Conservation (phyloP, 345 rosid genomes). For the Aquilaria sinensis region DNA sequence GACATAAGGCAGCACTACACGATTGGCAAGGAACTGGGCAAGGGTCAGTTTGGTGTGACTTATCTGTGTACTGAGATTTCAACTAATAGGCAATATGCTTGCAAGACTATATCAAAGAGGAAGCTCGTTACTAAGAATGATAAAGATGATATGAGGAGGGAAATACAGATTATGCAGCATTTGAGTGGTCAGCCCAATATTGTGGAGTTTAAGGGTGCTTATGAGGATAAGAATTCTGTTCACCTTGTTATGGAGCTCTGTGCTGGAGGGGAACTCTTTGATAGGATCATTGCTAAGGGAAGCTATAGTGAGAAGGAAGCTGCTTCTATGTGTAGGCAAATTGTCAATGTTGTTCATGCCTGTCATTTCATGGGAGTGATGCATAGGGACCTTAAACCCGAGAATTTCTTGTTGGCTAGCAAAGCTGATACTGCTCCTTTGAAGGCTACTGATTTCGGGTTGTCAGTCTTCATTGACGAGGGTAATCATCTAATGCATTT, state of each 20-base stretch:
- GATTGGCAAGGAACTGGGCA: slow-evolving; percentile 24
- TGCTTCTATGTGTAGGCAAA: slow-evolving; percentile 20
- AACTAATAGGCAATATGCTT: slow-evolving; percentile 25
- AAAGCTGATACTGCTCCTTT: slow-evolving; percentile 23
- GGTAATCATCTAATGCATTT: not conserved
- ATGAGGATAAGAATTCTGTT: slow-evolving; percentile 32
- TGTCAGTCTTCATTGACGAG: slow-evolving; percentile 5
- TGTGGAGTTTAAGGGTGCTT: slow-evolving; percentile 29
- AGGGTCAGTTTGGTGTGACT: slow-evolving; percentile 27
- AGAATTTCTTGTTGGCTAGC: slow-evolving; percentile 32
- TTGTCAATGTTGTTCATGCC: slow-evolving; percentile 29
- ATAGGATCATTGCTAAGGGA: slow-evolving; percentile 29
- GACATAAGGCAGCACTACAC: slow-evolving; percentile 47
- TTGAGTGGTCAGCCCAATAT: slow-evolving; percentile 30
- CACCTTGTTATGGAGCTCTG: slow-evolving; percentile 40
- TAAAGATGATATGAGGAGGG: slow-evolving; percentile 26
- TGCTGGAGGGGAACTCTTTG: slow-evolving; percentile 36
- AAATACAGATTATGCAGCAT: slow-evolving; percentile 34
- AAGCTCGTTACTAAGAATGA: slow-evolving; percentile 11
- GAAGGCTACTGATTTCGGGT: slow-evolving; percentile 20
- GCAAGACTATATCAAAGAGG: slow-evolving; percentile 28
- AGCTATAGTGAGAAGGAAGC: slow-evolving; percentile 33
- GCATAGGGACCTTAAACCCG: slow-evolving; percentile 37
- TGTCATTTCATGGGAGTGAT: slow-evolving; percentile 36
- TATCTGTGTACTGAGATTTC: slow-evolving; percentile 31